Conservation (phyloP, 176 grass and related monocot genomes). For the Zizania latifolia region DNA sequence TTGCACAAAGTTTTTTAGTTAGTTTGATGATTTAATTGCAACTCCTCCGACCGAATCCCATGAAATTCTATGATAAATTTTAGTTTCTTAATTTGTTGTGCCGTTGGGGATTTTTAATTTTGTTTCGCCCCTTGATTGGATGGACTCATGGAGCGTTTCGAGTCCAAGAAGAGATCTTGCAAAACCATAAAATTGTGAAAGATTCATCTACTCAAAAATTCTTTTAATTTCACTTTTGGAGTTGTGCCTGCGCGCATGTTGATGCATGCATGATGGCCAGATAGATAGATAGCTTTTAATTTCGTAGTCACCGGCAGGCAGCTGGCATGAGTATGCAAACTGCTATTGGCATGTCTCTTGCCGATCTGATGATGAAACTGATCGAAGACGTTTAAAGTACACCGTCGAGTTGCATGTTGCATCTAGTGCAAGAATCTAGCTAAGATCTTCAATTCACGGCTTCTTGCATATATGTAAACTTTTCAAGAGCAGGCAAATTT, state of each 20-base stretch:
- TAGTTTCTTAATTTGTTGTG: no score
- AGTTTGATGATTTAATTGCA: neutral
- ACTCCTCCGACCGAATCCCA: neutral
- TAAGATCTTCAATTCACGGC: neutral
- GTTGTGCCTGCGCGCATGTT: neutral
- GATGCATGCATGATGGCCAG: neutral
- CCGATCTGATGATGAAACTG: neutral
- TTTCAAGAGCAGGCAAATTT: neutral
- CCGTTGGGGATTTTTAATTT: no score
- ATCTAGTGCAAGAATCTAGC: neutral
- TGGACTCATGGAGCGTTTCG: neutral
- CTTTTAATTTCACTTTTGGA: neutral
- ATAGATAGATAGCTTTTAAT: neutral
- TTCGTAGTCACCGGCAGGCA: neutral
- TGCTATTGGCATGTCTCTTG: neutral
- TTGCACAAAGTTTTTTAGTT: neutral
- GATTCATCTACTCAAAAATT: constrained; percentile 22
- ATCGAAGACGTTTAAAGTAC: constrained; percentile 5
- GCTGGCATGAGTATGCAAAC: neutral
- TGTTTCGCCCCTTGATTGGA: neutral
- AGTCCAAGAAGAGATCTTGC: neutral
- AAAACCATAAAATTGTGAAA: constrained; percentile 20
- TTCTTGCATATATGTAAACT: neutral
- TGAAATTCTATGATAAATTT: no score
- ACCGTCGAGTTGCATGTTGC: neutral